These are phyloP conservation scores for Exobasidium cylindrosporum DNA, from an alignment of 1,284 basidiomycete genomes.

Conservation along the genomic window DNA sequence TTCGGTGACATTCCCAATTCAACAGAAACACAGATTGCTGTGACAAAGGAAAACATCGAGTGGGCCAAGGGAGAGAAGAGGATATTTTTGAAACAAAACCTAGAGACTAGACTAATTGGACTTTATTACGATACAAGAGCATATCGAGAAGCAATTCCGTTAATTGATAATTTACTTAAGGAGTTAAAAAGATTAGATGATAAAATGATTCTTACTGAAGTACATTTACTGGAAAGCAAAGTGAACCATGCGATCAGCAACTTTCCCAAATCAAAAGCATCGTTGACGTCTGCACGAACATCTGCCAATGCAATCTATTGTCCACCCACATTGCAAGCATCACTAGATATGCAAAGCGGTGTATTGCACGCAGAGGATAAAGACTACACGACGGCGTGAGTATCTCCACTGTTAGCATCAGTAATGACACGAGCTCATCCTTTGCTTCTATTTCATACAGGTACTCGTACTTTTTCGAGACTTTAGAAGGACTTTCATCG, in stretches of 20 bases:
- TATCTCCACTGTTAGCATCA: conserved; percentile 20
- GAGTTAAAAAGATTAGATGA: conserved; percentile 92
- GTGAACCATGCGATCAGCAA: conserved; percentile 91
- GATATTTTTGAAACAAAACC: conserved; percentile 89
- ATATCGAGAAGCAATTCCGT: conserved; percentile 73
- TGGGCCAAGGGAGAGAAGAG: conserved; percentile 92
- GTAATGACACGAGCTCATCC: conserved; percentile 10
- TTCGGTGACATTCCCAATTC: conserved; percentile 76
- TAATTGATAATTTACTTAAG: conserved; percentile 80
- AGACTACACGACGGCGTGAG: conserved; percentile 81
- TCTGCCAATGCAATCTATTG: conserved; percentile 98
- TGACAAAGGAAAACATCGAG: conserved; percentile 82
- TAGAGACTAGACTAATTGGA: conserved; percentile 83
- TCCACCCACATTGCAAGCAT: conserved; percentile 84
- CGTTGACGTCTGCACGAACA: conserved; percentile 85
- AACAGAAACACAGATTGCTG: conserved; percentile 75
- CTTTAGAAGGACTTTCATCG: conserved; percentile 75
- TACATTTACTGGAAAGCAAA: conserved; percentile 86
- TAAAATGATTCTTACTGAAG: conserved; percentile 96
- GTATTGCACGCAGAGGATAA: conserved; percentile 94
- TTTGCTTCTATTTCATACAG: background rate
- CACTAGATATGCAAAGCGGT: conserved; percentile 86
- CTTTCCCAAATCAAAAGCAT: conserved; percentile 89
- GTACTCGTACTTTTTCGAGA: conserved; percentile 97
- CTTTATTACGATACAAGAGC: conserved; percentile 76